Evolutionary conservation across 2,329 filamentous ascomycete genomes (phyloP), one percentile per base, ranked within the genome.

Genomic region (Westerdykella aurantiaca): DNA sequence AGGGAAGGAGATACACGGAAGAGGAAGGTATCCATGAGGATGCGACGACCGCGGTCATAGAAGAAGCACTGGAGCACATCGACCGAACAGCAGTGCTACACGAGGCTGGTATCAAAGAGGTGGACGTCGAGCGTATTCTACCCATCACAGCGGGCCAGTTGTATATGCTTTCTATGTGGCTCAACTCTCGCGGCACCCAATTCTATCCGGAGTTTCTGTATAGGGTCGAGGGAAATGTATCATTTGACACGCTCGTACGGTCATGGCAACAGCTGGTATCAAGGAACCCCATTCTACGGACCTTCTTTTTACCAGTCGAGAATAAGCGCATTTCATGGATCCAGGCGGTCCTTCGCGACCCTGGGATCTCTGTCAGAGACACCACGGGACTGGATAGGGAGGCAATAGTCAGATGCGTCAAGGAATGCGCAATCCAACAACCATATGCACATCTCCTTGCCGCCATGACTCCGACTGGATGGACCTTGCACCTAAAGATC

Each of bases 121-220:
- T 69, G 0, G 61, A 76, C 4, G 66, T 86, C 11, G 77, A 85
- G 46, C 58, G 57, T 0, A 51, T 85, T 1, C 63, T 91, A 1
- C 88, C 88, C 1, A 82, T 83, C 2, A 81, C 86, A 3, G 76
- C 88, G 2, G 86, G 88, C 56, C 89, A 96, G 61, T 69, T 80
- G 0, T 90, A 93, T 63, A 88, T 93, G 81, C 71, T 96, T 21
- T 81, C 80, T 13, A 76, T 80, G 35, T 94, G 88, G 86, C 77
- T 85, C 48, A 81, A 80, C 35, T 80, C 82, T 0, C 58, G 70
- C 1, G 85, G 87, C 0, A 61, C 66, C 1, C 71, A 87, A 0
- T 95, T 95, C 66, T 88, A 84, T 57, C 81, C 88, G 0, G 77
- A 74, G 0, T 95, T 96, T 61, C 68, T 63, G 5, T 90, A 85